phyloP scores from a whole-genome alignment of 176 grass and related monocot species.

The Carex pumila region DNA sequence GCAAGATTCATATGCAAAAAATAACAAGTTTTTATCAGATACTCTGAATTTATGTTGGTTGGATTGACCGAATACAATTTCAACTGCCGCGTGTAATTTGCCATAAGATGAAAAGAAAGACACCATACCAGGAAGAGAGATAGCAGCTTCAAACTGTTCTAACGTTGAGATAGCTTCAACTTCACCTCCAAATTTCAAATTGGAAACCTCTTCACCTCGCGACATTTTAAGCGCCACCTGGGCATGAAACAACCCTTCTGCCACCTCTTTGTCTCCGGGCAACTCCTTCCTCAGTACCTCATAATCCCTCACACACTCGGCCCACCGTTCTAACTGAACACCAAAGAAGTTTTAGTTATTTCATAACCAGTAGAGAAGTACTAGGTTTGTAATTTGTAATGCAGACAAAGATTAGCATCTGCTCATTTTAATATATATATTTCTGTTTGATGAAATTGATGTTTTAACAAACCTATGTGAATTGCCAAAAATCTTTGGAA shows the following conservation, averaged over 20 bases:
- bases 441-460: background rate
- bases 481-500: background rate
- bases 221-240: slow-evolving; percentile 71
- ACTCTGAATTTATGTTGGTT: background rate
- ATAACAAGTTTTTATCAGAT: background rate
- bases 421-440: background rate
- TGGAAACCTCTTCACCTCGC: slow-evolving; percentile 76
- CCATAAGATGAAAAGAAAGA: background rate
- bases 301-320: slow-evolving; percentile 74
- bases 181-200: slow-evolving; percentile 94
- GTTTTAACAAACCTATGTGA: background rate
- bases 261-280: slow-evolving; percentile 59
- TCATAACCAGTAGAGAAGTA: background rate
- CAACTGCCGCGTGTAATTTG: background rate
- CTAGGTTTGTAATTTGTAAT: background rate
- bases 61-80: background rate
- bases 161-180: slow-evolving; percentile 49
- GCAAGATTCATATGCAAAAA: background rate
- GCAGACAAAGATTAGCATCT: background rate
- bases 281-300: slow-evolving; percentile 66
- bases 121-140: slow-evolving; percentile 53
- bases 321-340: slow-evolving; percentile 70
- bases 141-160: slow-evolving; percentile 67
- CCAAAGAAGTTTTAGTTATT: background rate
- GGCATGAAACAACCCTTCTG: slow-evolving; percentile 71